Evolutionary conservation across 2,329 filamentous ascomycete genomes (phyloP).

Genomic region (Allantophomopsis cytisporea): DNA sequence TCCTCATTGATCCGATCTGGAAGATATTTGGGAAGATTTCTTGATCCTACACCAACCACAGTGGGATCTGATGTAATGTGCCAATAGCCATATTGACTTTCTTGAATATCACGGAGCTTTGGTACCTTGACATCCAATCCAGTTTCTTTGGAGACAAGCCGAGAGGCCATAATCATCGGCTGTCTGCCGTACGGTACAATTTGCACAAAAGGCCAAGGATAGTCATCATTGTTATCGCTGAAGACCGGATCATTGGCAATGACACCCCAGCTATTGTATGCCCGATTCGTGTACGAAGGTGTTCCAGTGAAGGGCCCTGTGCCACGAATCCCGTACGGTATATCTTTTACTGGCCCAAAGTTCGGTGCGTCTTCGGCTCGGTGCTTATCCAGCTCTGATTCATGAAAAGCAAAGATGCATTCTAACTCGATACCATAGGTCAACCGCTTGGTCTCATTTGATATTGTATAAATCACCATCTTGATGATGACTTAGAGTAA

Average conservation of each 20-base stretch:
- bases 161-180: neutral
- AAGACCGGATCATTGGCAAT: neutral
- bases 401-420: neutral
- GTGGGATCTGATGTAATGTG: conserved; percentile 1
- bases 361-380: neutral
- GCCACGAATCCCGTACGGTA: neutral
- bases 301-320: neutral
- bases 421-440: neutral
- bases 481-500: too few relatives aligned
- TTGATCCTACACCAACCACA: neutral
- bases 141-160: too few relatives aligned
- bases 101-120: neutral
- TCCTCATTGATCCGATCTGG: neutral
- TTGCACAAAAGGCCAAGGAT: too few relatives aligned
- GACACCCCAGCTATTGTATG: neutral
- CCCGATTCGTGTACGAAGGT: neutral
- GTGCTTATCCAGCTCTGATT: neutral
- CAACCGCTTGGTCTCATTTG: neutral
- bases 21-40: neutral
- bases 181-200: neutral
- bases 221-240: too few relatives aligned
- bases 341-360: neutral
- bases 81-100: neutral
- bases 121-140: neutral
- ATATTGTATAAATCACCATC: neutral